Percentiles rank a stretch among this genome's conserved stretches.
These are phyloP conservation scores for Ceratobasidium sp. DNA, from an alignment of 1,284 basidiomycete species.

Conservation along the genomic window DNA sequence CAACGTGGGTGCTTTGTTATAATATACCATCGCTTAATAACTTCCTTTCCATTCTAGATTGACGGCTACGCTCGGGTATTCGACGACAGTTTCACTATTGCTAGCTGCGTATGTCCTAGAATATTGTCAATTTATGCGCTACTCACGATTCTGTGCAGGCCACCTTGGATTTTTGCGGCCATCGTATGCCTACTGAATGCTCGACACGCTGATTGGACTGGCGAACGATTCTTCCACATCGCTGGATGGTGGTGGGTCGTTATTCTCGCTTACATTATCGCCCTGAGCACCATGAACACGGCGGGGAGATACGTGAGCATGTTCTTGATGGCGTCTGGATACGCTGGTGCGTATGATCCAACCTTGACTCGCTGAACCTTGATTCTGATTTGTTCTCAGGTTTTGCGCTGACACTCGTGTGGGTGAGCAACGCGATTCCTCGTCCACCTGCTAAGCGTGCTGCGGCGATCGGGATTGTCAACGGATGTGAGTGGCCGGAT, in stretches of 20 bases:
- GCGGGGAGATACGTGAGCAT: conserved; percentile 67
- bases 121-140: background rate
- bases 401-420: conserved; percentile 65
- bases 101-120: conserved; percentile 63
- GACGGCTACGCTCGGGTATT: conserved; percentile 70
- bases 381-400: background rate
- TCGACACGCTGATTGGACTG: conserved; percentile 70
- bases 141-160: conserved; percentile 53
- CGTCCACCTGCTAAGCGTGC: conserved; percentile 68
- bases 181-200: conserved; percentile 65
- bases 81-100: conserved; percentile 64
- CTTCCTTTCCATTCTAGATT: conserved; percentile 54
- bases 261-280: conserved; percentile 68
- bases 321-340: conserved; percentile 68
- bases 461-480: conserved; percentile 56
- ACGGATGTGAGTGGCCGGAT: conserved; percentile 46
- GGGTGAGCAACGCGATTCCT: conserved; percentile 63
- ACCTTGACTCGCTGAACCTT: no score
- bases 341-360: conserved; percentile 56
- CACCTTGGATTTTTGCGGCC: conserved; percentile 68
- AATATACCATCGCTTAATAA: background rate
- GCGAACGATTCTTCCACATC: conserved; percentile 74
- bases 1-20: conserved; percentile 57
- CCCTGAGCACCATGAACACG: conserved; percentile 60
- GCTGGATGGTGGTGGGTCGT: conserved; percentile 65